phyloP scores from a whole-genome alignment of 352 stramenopile genomes.

The Pythium sp. region DNA sequence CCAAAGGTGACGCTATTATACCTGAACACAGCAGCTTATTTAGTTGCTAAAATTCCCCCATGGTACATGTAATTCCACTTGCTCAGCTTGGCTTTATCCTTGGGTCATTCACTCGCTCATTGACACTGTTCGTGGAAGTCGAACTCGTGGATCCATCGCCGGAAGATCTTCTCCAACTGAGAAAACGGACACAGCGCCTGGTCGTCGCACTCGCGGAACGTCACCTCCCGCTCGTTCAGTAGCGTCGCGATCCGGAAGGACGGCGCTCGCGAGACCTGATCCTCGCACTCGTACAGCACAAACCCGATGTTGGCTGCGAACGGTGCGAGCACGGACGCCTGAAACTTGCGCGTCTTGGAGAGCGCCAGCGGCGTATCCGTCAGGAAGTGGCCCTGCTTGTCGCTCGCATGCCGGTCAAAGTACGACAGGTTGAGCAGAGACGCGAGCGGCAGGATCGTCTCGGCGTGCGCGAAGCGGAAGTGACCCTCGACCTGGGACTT shows the following conservation, averaged over 20 bases:
- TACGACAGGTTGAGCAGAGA: constrained; percentile 73
- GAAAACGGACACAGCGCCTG: constrained; percentile 50
- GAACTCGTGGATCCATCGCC: constrained; percentile 67
- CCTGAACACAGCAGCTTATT: background rate
- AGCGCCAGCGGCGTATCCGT: constrained; percentile 52
- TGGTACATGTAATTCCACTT: background rate
- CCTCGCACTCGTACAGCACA: constrained; percentile 68
- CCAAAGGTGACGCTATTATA: background rate
- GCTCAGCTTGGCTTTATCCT: background rate
- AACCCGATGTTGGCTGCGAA: constrained; percentile 85
- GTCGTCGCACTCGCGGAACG: constrained; percentile 46
- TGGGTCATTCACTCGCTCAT: background rate
- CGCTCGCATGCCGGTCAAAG: constrained; percentile 58
- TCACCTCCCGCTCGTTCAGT: constrained; percentile 63
- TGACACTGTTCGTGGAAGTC: constrained; percentile 55
- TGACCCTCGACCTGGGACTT: constrained; percentile 44
- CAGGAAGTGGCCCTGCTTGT: constrained; percentile 57
- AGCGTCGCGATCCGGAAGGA: constrained; percentile 53
- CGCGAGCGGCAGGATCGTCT: constrained; percentile 76
- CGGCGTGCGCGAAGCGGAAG: constrained; percentile 84
- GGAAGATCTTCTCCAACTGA: constrained; percentile 54
- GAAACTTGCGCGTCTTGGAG: constrained; percentile 49
- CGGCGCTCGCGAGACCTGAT: constrained; percentile 1
- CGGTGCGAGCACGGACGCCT: constrained; percentile 52
- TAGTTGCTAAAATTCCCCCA: background rate